Evolutionary conservation across 148 eudicot species (phyloP), one percentile per base, ranked within the genome.

Genomic region (Camellia lanceoleosa): DNA sequence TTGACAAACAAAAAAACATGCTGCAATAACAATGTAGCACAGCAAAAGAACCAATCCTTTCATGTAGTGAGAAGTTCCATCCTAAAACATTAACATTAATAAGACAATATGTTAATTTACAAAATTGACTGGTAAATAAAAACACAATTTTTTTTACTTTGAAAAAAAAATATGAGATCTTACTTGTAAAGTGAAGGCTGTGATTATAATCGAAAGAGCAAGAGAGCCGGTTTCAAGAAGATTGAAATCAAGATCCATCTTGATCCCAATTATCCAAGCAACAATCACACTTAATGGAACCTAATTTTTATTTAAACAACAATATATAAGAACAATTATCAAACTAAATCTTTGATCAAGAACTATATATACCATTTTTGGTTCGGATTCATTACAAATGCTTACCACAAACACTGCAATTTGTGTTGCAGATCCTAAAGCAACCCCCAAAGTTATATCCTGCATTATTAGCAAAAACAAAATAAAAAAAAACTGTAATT

Each of bases 401-500:
- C 94, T 88, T 73, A 93, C 97, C 94, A 92, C 94, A 87, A 95
- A 95, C 90, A 93, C 76, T 30, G 97, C 85, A 54, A 95, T 93
- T 78, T 95, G 98, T 79, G 97, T 91, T 47, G 98, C 94, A 15
- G 97, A 95, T 55, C 97, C 98, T 4, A 95, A 80, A 83, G 97
- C 98, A 67, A 95, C 98, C 54, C 97, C 97, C 86, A 95, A 81
- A 64, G 97, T 64, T 66, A 95, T 95, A 83, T 95, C 98, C 97
- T 95, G 93, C 80, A 78, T 71, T 68, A 67, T 38, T 43, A 23
- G 11, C 16, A 73, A 30, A 30, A 30, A 30, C 38, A 30, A 30
- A 30, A 30, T 1, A 1, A 30, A 30, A 30, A 30, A 30, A 30
- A 30, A 1, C 38, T 30, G 38, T 30, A 30, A 30, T 30, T 30